Conservation (phyloP, 768 basidiomycete species). For the Lentinula boryana region DNA sequence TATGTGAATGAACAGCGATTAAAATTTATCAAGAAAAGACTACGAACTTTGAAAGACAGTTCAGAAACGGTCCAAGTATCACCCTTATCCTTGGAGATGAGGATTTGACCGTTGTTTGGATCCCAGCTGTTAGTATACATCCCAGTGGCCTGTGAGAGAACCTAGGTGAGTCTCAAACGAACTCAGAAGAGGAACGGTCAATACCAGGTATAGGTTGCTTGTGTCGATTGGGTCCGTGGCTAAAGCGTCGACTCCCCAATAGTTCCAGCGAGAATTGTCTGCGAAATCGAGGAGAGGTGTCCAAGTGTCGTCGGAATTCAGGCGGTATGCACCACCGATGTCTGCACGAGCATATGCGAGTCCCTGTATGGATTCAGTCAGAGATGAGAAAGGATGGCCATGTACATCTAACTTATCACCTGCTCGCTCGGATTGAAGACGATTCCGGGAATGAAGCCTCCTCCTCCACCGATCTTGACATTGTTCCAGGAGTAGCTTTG, state of each 20-base stretch:
- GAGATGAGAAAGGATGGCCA: neutral
- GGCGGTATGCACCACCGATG: conserved; percentile 59
- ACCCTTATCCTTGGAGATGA: conserved; percentile 55
- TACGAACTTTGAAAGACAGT: conserved; percentile 51
- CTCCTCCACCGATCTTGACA: conserved; percentile 40
- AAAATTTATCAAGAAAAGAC: conserved; percentile 34
- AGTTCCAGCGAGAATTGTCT: conserved; percentile 41
- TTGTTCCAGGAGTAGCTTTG: conserved; percentile 59
- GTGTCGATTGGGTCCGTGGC: conserved; percentile 54
- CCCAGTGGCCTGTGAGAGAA: conserved; percentile 37
- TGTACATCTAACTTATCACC: conserved; percentile 11
- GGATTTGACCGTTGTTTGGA: conserved; percentile 57
- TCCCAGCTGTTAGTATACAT: conserved; percentile 62
- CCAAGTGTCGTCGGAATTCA: conserved; percentile 59
- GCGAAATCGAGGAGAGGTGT: conserved; percentile 55
- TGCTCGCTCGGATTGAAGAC: conserved; percentile 56
- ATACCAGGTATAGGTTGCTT: conserved; percentile 45
- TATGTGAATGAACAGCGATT: neutral
- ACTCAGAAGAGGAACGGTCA: neutral
- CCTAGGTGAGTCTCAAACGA: neutral
- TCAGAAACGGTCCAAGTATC: conserved; percentile 44
- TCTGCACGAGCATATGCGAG: conserved; percentile 63
- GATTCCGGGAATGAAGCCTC: conserved; percentile 49
- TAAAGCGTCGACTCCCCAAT: conserved; percentile 57
- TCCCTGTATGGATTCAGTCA: conserved; percentile 26